These are phyloP conservation scores for Jasminum sambac DNA, from an alignment of 257 asterid species.

Conservation along the genomic window DNA sequence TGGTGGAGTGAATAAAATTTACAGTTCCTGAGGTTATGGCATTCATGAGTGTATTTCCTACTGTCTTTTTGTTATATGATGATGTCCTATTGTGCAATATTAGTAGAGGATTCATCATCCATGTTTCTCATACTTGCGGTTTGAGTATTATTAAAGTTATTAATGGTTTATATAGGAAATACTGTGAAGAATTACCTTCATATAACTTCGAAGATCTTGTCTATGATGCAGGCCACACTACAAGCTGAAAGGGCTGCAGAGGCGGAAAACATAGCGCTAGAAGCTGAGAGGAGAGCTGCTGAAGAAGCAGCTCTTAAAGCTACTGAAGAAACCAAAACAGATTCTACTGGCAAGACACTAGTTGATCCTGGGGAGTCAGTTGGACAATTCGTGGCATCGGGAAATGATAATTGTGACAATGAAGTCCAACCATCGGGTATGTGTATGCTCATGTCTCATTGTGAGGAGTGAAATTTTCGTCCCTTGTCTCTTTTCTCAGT, in stretches of 20 bases:
- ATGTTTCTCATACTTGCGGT: neutral
- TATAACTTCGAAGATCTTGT: neutral
- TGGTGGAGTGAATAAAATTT: neutral
- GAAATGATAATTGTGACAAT: constrained; percentile 31
- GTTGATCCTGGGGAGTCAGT: constrained; percentile 31
- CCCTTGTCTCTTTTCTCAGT: constrained; percentile 25
- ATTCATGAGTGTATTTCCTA: neutral
- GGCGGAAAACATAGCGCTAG: constrained; percentile 57
- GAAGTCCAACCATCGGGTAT: constrained; percentile 49
- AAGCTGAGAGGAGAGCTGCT: constrained; percentile 64
- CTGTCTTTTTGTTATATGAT: neutral
- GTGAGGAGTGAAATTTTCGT: neutral
- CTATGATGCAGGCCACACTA: constrained; percentile 57
- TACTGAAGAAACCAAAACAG: constrained; percentile 36
- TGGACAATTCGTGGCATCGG: constrained; percentile 29
- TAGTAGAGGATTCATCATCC: neutral
- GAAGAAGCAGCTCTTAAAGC: constrained; percentile 58
- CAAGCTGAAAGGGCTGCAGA: constrained; percentile 61
- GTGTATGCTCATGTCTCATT: constrained; percentile 8
- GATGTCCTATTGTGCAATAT: neutral
- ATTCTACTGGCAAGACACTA: constrained; percentile 28
- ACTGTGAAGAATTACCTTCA: neutral
- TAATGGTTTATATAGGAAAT: neutral
- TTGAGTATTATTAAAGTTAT: neutral
- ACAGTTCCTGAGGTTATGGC: neutral